phyloP scores from a whole-genome alignment of 768 basidiomycete genomes.

The Tremella fuciformis region DNA sequence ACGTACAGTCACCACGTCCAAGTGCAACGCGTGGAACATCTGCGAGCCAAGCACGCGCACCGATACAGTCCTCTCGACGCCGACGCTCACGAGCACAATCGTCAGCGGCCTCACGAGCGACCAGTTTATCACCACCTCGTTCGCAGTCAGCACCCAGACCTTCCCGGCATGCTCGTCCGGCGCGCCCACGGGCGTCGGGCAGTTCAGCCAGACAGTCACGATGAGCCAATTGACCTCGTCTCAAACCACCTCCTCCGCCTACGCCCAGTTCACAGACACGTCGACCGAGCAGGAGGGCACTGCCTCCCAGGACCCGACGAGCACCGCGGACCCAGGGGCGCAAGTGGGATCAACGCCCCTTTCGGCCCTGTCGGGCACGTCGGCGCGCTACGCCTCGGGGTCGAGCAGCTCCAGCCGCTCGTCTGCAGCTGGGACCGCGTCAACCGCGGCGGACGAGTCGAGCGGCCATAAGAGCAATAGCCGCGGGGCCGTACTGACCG shows the following conservation, averaged over 20 bases:
- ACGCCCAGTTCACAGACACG: neutral
- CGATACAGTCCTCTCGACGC: neutral
- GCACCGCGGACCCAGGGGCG: neutral
- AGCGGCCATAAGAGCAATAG: neutral
- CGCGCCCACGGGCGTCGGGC: neutral
- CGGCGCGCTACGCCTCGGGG: neutral
- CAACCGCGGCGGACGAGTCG: neutral
- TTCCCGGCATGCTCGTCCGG: neutral
- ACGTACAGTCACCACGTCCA: neutral
- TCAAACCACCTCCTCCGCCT: neutral
- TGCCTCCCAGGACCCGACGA: neutral
- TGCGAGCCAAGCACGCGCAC: neutral
- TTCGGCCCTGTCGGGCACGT: neutral
- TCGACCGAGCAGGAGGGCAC: neutral
- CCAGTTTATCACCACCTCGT: neutral
- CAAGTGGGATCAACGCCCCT: neutral
- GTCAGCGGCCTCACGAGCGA: neutral
- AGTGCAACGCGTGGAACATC: neutral
- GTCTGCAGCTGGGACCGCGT: neutral
- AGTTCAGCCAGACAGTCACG: neutral
- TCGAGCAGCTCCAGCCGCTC: neutral
- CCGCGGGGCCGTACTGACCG: neutral
- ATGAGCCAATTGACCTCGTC: conserved; percentile 1
- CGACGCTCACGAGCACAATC: conserved; percentile 1
- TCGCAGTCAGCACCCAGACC: neutral